Conservation (phyloP, 1,139 yeast genomes). For the Meyerozyma athensensis region DNA sequence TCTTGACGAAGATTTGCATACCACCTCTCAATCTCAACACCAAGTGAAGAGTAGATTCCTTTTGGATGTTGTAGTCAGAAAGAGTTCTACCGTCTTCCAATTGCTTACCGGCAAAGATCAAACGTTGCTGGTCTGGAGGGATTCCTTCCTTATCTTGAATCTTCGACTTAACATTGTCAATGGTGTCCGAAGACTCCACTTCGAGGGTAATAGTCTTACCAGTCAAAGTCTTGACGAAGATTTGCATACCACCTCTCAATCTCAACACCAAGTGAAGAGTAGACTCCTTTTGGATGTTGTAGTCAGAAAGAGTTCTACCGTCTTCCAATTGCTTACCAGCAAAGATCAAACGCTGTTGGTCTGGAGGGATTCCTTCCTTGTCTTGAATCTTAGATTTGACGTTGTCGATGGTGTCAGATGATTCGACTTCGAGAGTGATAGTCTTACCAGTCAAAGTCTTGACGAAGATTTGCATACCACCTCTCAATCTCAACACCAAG, state of each 20-base stretch:
- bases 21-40: constrained; percentile 85
- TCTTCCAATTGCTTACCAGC: constrained; percentile 18
- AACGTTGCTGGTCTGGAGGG: constrained; percentile 93
- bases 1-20: constrained; percentile 98
- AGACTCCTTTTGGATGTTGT: constrained; percentile 17
- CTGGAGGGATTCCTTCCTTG: constrained; percentile 16
- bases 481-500: constrained; percentile 97
- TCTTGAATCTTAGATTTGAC: constrained; percentile 15
- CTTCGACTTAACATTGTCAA: constrained; percentile 90
- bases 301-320: constrained; percentile 17
- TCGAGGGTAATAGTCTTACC: constrained; percentile 91
- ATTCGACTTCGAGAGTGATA: constrained; percentile 14
- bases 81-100: constrained; percentile 91
- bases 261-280: constrained; percentile 48
- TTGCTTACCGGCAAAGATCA: constrained; percentile 92
- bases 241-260: constrained; percentile 73
- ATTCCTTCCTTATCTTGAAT: constrained; percentile 94
- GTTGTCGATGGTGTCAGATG: constrained; percentile 15
- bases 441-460: constrained; percentile 17
- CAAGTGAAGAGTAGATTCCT: constrained; percentile 86
- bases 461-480: constrained; percentile 36
- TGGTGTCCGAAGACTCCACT: constrained; percentile 92
- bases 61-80: constrained; percentile 92
- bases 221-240: constrained; percentile 78
- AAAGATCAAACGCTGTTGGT: constrained; percentile 15